Percentiles rank a stretch among this genome's conserved stretches.
These are phyloP conservation scores for Stephanodiscus triporus DNA, from an alignment of 108 stramenopile species.

Conservation along the genomic window DNA sequence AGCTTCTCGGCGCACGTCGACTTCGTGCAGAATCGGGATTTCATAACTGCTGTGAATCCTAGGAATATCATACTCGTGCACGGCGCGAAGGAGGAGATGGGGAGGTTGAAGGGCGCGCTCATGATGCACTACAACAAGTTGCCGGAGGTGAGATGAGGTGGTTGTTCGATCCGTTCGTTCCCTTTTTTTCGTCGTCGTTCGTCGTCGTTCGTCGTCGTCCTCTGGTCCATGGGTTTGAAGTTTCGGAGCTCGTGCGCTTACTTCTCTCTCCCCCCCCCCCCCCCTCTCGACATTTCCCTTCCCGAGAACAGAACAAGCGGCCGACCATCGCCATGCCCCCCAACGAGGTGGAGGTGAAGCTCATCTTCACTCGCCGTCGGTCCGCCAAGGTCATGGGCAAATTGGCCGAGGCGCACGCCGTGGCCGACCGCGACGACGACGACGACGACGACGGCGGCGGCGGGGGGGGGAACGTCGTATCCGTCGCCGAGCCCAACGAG, in stretches of 20 bases:
- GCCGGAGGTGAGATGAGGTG: constrained; percentile 51
- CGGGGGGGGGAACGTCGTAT: neutral
- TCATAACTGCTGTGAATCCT: constrained; percentile 89
- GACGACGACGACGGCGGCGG: constrained; percentile 38
- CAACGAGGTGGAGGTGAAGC: constrained; percentile 83
- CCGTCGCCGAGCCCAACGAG: constrained; percentile 47
- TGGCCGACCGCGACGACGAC: constrained; percentile 8
- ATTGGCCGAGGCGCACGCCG: constrained; percentile 53
- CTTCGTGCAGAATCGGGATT: constrained; percentile 93
- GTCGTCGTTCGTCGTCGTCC: neutral
- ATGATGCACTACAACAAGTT: constrained; percentile 79
- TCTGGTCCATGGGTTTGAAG: neutral
- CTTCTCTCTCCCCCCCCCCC: neutral
- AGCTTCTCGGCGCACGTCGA: constrained; percentile 99
- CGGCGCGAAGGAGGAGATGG: constrained; percentile 98
- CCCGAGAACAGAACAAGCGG: constrained; percentile 60
- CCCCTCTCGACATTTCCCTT: neutral
- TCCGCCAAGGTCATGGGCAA: constrained; percentile 91
- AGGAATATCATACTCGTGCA: constrained; percentile 97
- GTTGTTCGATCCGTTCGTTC: neutral
- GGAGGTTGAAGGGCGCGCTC: constrained; percentile 84
- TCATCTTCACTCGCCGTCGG: constrained; percentile 85
- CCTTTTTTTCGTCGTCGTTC: neutral
- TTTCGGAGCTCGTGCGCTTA: neutral
- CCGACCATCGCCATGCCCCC: constrained; percentile 91